These are phyloP conservation scores for Picocystis sp. DNA, from an alignment of 163 green algal genomes.

Conservation along the genomic window DNA sequence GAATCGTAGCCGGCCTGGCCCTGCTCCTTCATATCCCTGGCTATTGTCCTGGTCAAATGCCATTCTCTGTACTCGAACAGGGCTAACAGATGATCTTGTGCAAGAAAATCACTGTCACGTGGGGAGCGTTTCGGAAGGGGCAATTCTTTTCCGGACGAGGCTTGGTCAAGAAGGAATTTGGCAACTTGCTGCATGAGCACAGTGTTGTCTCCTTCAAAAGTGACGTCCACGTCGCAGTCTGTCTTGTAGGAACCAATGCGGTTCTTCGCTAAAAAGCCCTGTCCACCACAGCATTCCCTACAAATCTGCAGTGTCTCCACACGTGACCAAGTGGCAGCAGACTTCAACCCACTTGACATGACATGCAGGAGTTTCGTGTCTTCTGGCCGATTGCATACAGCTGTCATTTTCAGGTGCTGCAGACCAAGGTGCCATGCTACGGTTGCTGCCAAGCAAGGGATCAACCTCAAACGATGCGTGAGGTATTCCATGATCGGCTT, in stretches of 20 bases:
- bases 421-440: conserved; percentile 64
- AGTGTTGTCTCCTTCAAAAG: conserved; percentile 63
- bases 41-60: too few species aligned
- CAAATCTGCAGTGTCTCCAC: conserved; percentile 54
- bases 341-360: conserved; percentile 63
- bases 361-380: conserved; percentile 70
- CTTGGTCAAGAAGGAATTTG: conserved; percentile 26
- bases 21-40: too few species aligned
- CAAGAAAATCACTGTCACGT: too few species aligned
- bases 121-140: too few species aligned
- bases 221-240: conserved; percentile 73
- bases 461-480: conserved; percentile 67
- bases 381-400: conserved; percentile 13
- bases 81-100: too few species aligned
- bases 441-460: conserved; percentile 54
- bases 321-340: conserved; percentile 61
- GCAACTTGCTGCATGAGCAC: conserved; percentile 74
- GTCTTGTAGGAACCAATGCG: conserved; percentile 65
- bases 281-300: conserved; percentile 69
- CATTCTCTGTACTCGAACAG: too few species aligned
- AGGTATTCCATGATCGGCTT: conserved; percentile 64
- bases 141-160: too few species aligned
- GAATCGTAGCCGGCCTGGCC: conserved; percentile 33
- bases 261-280: conserved; percentile 68
- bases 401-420: conserved; percentile 37